Base-by-base conservation (phyloP, 352 stramenopile genomes). In the Globisporangium radiosum region DNA sequence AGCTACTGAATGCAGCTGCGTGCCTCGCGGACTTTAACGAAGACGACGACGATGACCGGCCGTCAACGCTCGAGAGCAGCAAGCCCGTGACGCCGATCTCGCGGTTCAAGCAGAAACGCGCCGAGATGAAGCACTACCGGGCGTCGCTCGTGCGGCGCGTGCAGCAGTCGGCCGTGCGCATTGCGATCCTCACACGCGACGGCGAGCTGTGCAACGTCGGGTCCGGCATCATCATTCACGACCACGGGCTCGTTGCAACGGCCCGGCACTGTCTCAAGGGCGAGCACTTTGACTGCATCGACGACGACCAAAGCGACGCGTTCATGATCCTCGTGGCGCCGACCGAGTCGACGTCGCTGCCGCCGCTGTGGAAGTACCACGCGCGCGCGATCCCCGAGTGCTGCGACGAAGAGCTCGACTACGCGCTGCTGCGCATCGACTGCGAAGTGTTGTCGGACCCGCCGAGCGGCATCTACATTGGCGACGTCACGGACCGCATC, bases 261-360 rank as follows among this genome's bases (percentile, higher is more conserved):
- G 85, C 85, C 14, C 77, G 76, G 0, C 85, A 94, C 52, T 92
- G 82, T 25, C 66, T 94, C 7, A 79, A 92, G 52, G 82, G 85
- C 52, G 85, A 94, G 57, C 81, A 91, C 65, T 94, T 92, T 62
- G 81, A 94, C 56, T 91, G 85, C 60, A 90, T 92, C 50, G 90
- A 90, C 67, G 11, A 92, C 65, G 19, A 25, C 19, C 19, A 25
- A 25, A 90, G 83, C 56, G 78, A 92, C 59, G 84, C 92, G 59
- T 94, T 87, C 59, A 92, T 93, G 85, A 88, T 94, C 56, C 69
- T 94, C 15, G 78, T 94, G 0, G 85, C 85, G 1, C 83, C 81
- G 14, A 94, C 85, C 9, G 83, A 93, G 70, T 89, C 82, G 10
- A 92, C 85, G 17, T 92, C 81, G 40, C 40, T 85, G 44, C 75